phyloP scores from a whole-genome alignment of 495 filamentous ascomycete genomes.

The Neurospora sp. region DNA sequence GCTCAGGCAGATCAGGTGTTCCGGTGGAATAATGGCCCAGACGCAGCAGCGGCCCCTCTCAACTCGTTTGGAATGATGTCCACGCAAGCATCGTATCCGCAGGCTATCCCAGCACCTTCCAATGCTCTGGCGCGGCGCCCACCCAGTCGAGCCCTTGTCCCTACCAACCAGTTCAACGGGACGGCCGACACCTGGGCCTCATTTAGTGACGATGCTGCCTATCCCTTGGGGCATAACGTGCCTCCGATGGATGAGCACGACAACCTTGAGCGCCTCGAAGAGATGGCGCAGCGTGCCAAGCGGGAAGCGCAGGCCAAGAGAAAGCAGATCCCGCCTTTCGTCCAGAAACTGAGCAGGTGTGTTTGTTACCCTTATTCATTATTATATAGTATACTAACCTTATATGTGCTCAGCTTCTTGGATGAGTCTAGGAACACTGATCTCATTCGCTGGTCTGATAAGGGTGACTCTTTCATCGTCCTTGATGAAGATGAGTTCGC shows the following conservation, averaged over 20 bases:
- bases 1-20: constrained; percentile 30
- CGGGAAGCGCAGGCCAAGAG: constrained; percentile 73
- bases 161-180: constrained; percentile 36
- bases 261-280: constrained; percentile 65
- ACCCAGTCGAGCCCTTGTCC: constrained; percentile 51
- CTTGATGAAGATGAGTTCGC: constrained; percentile 98
- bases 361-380: not conserved
- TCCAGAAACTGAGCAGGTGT: constrained; percentile 97
- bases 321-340: constrained; percentile 94
- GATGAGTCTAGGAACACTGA: constrained; percentile 87
- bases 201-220: constrained; percentile 38
- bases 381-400: not conserved
- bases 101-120: constrained; percentile 32
- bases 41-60: constrained; percentile 21
- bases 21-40: constrained; percentile 27
- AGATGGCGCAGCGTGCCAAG: constrained; percentile 65
- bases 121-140: constrained; percentile 59
- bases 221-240: constrained; percentile 25
- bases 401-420: constrained; percentile 57
- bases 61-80: constrained; percentile 36
- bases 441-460: constrained; percentile 93
- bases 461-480: constrained; percentile 93
- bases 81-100: constrained; percentile 33
- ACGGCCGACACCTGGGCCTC: constrained; percentile 34
- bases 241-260: constrained; percentile 47